Evolutionary conservation across 1,284 basidiomycete genomes (phyloP), one percentile per base, ranked within the genome.

Genomic region (Rugosomyces carneus): DNA sequence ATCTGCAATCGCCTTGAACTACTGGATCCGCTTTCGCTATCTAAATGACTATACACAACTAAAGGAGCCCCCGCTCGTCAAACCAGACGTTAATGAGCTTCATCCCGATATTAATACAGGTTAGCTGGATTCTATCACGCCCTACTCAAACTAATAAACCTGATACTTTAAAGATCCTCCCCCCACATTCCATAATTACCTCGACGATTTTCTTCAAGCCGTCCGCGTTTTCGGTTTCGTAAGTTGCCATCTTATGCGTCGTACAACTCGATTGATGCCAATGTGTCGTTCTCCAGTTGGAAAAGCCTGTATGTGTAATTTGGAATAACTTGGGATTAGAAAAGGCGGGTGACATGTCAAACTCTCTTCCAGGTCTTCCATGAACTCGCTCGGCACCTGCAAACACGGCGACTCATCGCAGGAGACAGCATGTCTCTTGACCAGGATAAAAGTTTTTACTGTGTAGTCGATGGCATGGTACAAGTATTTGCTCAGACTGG

Each of bases 201-300:
- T 97, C 24, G 93, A 96, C 61, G 94, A 97, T 58, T 96, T 97
- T 60, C 65, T 97, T 37, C 86, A 93, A 54, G 93, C 93, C 3
- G 89, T 97, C 48, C 79, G 93, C 44, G 89, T 97, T 8, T 97
- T 97, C 59, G 94, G 93, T 18, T 97, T 95, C 62, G 72, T 75
- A 49, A 61, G 70, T 67, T 8, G 9, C n/a, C 44, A n/a, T 5
- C 20, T 31, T 40, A 20, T 51, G n/a, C 29, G 35, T 5, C 19
- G 32, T 9, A 15, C 11, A 13, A 13, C 13, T 13, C 11, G 29
- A n/a, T 13, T 31, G 5, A n/a, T 13, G 26, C 9, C 16, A 2
- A 18, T 10, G 24, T 15, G 21, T 13, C 42, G 27, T 39, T 36
- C 42, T 6, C 5, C 18, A 74, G 72, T 73, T 96, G 23, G 93